These are phyloP conservation scores for Saccharomycopsis hybrid DNA, from an alignment of 1,139 yeast genomes.

Conservation along the genomic window DNA sequence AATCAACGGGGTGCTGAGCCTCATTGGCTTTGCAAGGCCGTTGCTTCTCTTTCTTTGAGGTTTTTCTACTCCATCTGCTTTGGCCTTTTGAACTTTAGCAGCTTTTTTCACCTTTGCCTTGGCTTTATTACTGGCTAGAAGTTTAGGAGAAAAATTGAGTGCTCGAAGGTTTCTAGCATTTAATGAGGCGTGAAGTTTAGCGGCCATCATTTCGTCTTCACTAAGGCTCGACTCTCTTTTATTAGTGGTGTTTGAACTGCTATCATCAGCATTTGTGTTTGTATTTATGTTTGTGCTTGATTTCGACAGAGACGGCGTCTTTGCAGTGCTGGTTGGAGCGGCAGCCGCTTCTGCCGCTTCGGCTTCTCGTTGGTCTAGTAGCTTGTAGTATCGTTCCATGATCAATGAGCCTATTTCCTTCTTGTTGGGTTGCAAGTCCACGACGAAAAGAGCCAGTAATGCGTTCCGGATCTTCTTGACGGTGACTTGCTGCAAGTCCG, in stretches of 20 bases:
- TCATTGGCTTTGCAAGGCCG: slow-evolving; percentile 27
- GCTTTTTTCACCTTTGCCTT: slow-evolving; percentile 25
- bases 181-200: slow-evolving; percentile 35
- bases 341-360: slow-evolving; percentile 5
- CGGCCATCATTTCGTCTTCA: slow-evolving; percentile 42
- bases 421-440: slow-evolving; percentile 49
- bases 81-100: slow-evolving; percentile 28
- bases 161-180: slow-evolving; percentile 23
- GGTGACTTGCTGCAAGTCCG: slow-evolving; percentile 64
- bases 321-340: neutral
- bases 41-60: slow-evolving; percentile 29
- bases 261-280: slow-evolving; percentile 7
- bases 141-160: slow-evolving; percentile 9
- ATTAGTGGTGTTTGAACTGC: too few species aligned
- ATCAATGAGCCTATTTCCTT: slow-evolving; percentile 56
- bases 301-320: slow-evolving; percentile 21
- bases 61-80: slow-evolving; percentile 27
- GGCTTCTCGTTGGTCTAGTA: slow-evolving; percentile 34
- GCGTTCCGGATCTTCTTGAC: slow-evolving; percentile 69
- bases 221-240: too few species aligned
- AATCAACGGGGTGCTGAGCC: slow-evolving; percentile 46
- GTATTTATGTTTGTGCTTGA: slow-evolving; percentile 18
- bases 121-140: slow-evolving; percentile 23
- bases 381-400: slow-evolving; percentile 48
- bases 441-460: slow-evolving; percentile 57